Base-by-base conservation (phyloP, 805 yeast genomes). In the Schwanniomyces yamadae region DNA sequence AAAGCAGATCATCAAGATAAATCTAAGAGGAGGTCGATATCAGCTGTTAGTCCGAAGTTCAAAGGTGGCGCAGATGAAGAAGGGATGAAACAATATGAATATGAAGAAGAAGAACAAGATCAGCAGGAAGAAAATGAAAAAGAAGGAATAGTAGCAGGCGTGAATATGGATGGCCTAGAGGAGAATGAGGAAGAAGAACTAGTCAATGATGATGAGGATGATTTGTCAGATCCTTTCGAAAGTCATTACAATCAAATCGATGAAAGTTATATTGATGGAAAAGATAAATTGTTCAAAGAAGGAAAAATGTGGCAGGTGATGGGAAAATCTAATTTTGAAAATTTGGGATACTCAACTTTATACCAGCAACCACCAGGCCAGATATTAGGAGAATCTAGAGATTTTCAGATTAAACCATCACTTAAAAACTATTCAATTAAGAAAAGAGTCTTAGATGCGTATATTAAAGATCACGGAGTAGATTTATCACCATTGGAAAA, bases 201-300 rank as follows among this genome's bases (percentile, higher is more conserved):
- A 0, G 54, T 45, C 0, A 61, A 49, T 4, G 61, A 47, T 4
- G 71, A 52, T 5, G 70, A 62, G 9, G 71, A 63, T 16, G 57
- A 59, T 31, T 71, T 63, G 12, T 68, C 59, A 4, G 96, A 91
- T 60, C 86, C 95, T 0, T 89, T 85, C 48, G 85, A 84, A 42
- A 52, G 61, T 9, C 98, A 90, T 56, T 90, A 84, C 58, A 82
- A 80, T 31, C 61, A 66, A 14, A 65, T 75, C 14, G 57, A 73
- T 4, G 73, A 71, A 2, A 56, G 59, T 8, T 55, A 47, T 44
- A 48, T 61, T 22, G 60, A 60, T 5, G 49, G 42, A 12, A 55
- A 62, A 29, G 52, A 54, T 26, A 41, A 44, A n/a, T 14, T 46
- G 5, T 46, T 49, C 1, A 8, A 43, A 4, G 40, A 44, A n/a